Conservation (phyloP, 2,329 filamentous ascomycete species). For the Diplodia corticola region DNA sequence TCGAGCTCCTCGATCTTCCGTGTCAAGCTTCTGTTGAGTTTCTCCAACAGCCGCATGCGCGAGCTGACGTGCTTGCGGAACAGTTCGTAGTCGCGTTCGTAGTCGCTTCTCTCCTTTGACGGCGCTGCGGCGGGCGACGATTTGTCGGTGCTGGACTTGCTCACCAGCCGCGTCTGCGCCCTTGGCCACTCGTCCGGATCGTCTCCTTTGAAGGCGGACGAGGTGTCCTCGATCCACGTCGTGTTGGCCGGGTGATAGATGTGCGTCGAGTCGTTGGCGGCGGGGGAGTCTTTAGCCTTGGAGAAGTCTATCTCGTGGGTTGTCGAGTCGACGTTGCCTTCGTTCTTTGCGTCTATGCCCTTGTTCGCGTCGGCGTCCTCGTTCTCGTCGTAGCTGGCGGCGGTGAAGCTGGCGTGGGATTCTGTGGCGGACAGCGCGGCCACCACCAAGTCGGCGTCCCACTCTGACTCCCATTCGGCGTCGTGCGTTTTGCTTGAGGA, state of each 20-base stretch:
- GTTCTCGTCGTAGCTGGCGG: background rate
- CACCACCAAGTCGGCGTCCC: background rate
- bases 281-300: background rate
- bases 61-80: background rate
- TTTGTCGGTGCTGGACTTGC: background rate
- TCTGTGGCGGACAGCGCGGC: background rate
- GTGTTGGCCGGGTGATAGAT: background rate
- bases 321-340: background rate
- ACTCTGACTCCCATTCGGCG: background rate
- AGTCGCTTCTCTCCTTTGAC: background rate
- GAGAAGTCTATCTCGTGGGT: background rate
- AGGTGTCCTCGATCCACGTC: slow-evolving; percentile 2
- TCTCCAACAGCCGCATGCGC: background rate
- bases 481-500: background rate
- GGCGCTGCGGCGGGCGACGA: background rate
- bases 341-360: background rate
- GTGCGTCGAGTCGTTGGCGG: background rate
- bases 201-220: background rate
- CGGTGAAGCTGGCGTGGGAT: background rate
- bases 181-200: background rate
- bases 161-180: background rate
- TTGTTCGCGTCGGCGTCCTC: no score
- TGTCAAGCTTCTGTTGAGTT: background rate
- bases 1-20: background rate
- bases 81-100: background rate